Base-by-base conservation (phyloP, 2,329 filamentous ascomycete genomes). In the Ascochyta lentis region DNA sequence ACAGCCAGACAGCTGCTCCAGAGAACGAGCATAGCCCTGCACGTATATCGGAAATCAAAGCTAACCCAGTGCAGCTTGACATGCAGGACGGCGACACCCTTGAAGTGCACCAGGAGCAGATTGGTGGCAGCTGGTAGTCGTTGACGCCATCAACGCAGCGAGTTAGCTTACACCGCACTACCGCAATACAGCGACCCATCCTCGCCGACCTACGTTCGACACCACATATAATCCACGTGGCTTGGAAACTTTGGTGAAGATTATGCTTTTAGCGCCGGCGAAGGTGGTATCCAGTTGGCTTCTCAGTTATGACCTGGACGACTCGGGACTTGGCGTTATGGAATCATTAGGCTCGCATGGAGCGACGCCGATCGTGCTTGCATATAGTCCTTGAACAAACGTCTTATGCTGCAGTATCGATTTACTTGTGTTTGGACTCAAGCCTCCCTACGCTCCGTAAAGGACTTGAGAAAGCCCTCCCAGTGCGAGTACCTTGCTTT, bases 91-190 rank as follows among this genome's bases (percentile, higher is more conserved):
- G 95, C 33, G 95, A 99, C 72, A 96, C 91, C 1, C 87, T 99
- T 24, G 95, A 99, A 74, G 95, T 99, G 24, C 94, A 98, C 76
- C 95, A 98, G 77, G 95, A 99, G 77, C 95, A 99, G 80, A 95
- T 98, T 59, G 95, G 95, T 58, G 94, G 93, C 58, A 78, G 70
- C 61, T 78, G 68, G 66, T 75, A 65, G 61, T 43, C 31, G 41
- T 45, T 39, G 44, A 45, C 22, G 23, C 37, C 23, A 7, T 22
- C 48, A 13, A 49, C 27, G 50, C 34, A 49, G 50, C 41, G 46
- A 59, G 19, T 38, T 39, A 51, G 31, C 49, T 46, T 41, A 38
- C 19, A 40, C 47, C 35, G 27, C 49, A 49, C 41, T 29, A 44
- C 29, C 37, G 41, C 45, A 50, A 38, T 19, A 34, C 40, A 31